phyloP scores from a whole-genome alignment of 129 eudicot genomes.

The Lonicera japonica region DNA sequence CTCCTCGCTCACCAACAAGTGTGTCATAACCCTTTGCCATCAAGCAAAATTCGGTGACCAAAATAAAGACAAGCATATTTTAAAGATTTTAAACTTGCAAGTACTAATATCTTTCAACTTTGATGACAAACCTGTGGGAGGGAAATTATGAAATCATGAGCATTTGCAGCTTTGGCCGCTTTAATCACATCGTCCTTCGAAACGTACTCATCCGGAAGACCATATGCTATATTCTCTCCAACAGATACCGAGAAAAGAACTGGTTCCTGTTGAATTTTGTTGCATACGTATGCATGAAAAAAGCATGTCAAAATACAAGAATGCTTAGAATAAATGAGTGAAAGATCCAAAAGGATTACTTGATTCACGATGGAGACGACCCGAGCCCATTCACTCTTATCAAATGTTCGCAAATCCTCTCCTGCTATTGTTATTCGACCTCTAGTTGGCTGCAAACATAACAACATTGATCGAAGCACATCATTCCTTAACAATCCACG shows the following conservation, averaged over 20 bases:
- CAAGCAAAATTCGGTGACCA: slow-evolving; percentile 12
- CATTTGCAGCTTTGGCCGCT: slow-evolving; percentile 99
- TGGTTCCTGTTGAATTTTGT: slow-evolving; percentile 55
- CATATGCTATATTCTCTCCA: slow-evolving; percentile 97
- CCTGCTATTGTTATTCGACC: slow-evolving; percentile 94
- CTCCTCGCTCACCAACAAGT: slow-evolving; percentile 96
- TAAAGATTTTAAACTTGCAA: too few species aligned
- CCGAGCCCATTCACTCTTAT: slow-evolving; percentile 98
- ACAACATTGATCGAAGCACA: neutral
- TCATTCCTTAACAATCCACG: slow-evolving; percentile 3
- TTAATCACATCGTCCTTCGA: slow-evolving; percentile 83
- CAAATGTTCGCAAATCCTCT: slow-evolving; percentile 88
- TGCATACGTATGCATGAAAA: slow-evolving; percentile 2
- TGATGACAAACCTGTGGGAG: slow-evolving; percentile 70
- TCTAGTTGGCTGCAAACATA: slow-evolving; percentile 65
- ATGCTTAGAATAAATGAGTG: neutral
- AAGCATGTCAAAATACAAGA: slow-evolving; percentile 3
- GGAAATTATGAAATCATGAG: slow-evolving; percentile 89
- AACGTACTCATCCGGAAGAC: slow-evolving; percentile 85
- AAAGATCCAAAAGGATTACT: slow-evolving; percentile 26
- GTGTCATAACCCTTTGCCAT: slow-evolving; percentile 88
- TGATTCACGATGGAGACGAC: slow-evolving; percentile 95
- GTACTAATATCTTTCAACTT: neutral
- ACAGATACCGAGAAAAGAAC: slow-evolving; percentile 91
- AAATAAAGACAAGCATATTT: neutral